Evolutionary conservation across 2,329 filamentous ascomycete species (phyloP).

Genomic region (Pyricularia sp.): DNA sequence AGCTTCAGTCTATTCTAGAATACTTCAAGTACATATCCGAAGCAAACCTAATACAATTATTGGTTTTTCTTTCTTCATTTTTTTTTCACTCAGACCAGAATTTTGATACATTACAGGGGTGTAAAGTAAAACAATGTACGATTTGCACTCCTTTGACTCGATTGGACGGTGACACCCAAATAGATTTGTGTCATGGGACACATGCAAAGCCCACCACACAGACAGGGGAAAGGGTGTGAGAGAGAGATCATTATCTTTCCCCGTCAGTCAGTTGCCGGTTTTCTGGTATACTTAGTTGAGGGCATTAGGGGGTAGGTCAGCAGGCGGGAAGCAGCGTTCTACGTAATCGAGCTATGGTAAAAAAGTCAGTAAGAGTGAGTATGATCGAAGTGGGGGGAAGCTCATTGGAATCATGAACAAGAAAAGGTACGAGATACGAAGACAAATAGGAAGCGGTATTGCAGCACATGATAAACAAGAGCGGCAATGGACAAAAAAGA

Average conservation of each 20-base stretch:
- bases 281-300: constrained; percentile 7
- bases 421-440: neutral
- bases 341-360: constrained; percentile 1
- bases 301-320: constrained; percentile 13
- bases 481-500: neutral
- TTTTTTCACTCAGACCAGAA: too few species aligned
- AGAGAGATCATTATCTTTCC: neutral
- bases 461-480: neutral
- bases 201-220: neutral
- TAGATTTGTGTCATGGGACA: too few species aligned
- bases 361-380: neutral
- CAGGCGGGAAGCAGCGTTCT: constrained; percentile 18
- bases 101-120: too few species aligned
- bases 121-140: too few species aligned
- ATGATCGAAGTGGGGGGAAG: too few species aligned
- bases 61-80: too few species aligned
- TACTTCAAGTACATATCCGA: too few species aligned
- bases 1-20: too few species aligned
- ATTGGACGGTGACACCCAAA: too few species aligned
- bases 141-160: too few species aligned
- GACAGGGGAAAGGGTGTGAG: neutral
- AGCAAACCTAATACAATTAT: too few species aligned
- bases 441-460: neutral
- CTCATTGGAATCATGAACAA: neutral
- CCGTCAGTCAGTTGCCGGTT: neutral